Evolutionary conservation across 1,284 basidiomycete species (phyloP).

Genomic region (Cutaneotrichosporon mucoides): DNA sequence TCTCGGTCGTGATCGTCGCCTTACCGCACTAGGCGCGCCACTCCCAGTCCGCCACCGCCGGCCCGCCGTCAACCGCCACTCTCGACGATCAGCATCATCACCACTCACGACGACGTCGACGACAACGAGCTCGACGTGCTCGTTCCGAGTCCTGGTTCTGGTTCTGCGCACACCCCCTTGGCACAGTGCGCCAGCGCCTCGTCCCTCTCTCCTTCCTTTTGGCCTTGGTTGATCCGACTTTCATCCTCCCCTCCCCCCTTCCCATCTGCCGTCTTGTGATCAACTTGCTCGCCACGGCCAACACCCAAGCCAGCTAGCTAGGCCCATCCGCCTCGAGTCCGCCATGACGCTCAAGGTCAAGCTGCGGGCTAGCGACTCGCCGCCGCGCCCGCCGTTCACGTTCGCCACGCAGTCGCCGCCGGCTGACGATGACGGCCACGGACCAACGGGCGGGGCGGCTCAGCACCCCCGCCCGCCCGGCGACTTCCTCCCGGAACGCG

Average conservation of each 20-base stretch:
- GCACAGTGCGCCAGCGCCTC: too few relatives aligned
- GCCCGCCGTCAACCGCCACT: background rate
- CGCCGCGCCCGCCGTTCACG: conserved; percentile 34
- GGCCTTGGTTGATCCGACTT: too few relatives aligned
- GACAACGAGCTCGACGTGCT: too few relatives aligned
- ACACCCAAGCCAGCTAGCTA: background rate
- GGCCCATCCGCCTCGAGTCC: background rate
- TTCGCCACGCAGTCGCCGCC: conserved; percentile 22
- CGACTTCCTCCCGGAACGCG: conserved; percentile 71
- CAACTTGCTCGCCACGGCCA: background rate
- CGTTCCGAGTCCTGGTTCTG: too few relatives aligned
- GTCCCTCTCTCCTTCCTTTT: too few relatives aligned
- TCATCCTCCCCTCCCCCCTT: too few relatives aligned
- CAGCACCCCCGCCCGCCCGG: conserved; percentile 58
- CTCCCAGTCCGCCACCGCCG: background rate
- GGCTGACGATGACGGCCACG: conserved; percentile 7
- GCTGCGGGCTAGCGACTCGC: conserved; percentile 24
- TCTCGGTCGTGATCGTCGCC: background rate
- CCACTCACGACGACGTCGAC: too few relatives aligned
- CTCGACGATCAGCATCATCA: background rate
- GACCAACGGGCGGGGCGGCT: background rate
- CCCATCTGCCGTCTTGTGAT: background rate
- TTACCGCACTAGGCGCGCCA: background rate
- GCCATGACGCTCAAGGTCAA: conserved; percentile 21
- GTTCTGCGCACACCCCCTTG: too few relatives aligned